Evolutionary conservation across 768 basidiomycete species (phyloP).

Genomic region (Thelephora aurantiotincta): DNA sequence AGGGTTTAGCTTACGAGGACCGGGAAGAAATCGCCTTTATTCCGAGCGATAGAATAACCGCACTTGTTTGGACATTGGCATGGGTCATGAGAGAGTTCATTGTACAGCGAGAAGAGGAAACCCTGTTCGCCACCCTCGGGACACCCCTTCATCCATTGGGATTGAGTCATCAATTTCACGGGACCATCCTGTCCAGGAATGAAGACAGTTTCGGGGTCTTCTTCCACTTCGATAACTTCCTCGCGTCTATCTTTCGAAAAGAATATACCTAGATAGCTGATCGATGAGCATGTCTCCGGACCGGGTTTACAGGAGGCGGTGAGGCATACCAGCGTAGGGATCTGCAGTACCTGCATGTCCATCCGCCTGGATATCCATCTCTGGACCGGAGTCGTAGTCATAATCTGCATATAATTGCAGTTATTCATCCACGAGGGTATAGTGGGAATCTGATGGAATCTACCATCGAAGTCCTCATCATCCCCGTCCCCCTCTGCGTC

Average conservation of each 20-base stretch:
- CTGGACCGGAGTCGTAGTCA: conserved; percentile 61
- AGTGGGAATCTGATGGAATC: background rate
- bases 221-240: conserved; percentile 85
- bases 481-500: conserved; percentile 31
- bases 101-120: conserved; percentile 76
- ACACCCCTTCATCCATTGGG: conserved; percentile 96
- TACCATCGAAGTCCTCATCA: conserved; percentile 34
- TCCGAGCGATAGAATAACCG: conserved; percentile 42
- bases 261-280: conserved; percentile 52
- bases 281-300: conserved; percentile 3
- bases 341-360: conserved; percentile 49
- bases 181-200: conserved; percentile 29
- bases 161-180: conserved; percentile 66
- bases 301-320: background rate
- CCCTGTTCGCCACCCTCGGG: conserved; percentile 87
- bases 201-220: conserved; percentile 41
- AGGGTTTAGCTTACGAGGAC: conserved; percentile 48
- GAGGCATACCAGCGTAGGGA: conserved; percentile 66
- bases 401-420: conserved; percentile 39
- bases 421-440: conserved; percentile 31
- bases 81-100: conserved; percentile 46
- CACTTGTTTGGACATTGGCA: conserved; percentile 69
- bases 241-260: conserved; percentile 90
- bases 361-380: conserved; percentile 18
- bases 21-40: conserved; percentile 71